A percentile compares a stretch with the other conserved stretches of the same genome.
Evolutionary conservation across 2,329 filamentous ascomycete genomes (phyloP).

Genomic region (Chrysoporthe deuterocubensis): DNA sequence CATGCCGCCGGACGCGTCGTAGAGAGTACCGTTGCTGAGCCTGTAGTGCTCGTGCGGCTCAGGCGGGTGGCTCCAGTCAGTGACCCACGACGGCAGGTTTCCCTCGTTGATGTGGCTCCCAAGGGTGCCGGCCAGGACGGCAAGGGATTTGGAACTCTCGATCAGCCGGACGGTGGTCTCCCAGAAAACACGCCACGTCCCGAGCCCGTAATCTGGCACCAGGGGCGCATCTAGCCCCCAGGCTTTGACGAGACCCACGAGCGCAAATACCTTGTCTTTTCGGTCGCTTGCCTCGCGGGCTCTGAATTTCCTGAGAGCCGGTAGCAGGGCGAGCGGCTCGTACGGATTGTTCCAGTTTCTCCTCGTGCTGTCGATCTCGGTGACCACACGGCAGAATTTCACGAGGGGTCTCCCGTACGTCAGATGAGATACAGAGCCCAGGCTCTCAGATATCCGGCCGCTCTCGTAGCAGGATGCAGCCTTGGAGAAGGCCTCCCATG

Average conservation of each 20-base stretch:
- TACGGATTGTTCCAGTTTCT: not conserved
- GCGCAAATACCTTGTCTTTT: slow-evolving; percentile 15
- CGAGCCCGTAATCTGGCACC: not conserved
- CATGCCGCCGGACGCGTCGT: not conserved
- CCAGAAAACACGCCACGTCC: slow-evolving; percentile 8
- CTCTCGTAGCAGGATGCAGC: slow-evolving; percentile 1
- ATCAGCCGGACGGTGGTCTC: slow-evolving; percentile 11
- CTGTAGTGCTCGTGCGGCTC: slow-evolving; percentile 5
- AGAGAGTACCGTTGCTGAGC: slow-evolving; percentile 1
- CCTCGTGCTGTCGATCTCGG: slow-evolving; percentile 15
- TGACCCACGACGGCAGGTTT: slow-evolving; percentile 11
- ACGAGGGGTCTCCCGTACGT: slow-evolving; percentile 1
- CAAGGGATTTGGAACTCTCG: not conserved
- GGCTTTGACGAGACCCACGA: slow-evolving; percentile 4
- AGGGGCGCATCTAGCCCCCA: slow-evolving; percentile 11
- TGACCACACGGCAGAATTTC: slow-evolving; percentile 10
- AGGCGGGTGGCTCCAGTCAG: slow-evolving; percentile 16
- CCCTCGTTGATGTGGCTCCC: not conserved
- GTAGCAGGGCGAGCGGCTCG: slow-evolving; percentile 10
- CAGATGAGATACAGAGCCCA: slow-evolving; percentile 2
- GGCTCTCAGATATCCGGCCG: slow-evolving; percentile 1
- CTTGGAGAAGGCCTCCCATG: slow-evolving; percentile 14
- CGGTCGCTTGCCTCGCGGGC: slow-evolving; percentile 11
- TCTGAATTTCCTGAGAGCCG: slow-evolving; percentile 11
- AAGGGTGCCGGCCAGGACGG: slow-evolving; percentile 7